Base-by-base conservation (phyloP, 176 grass and related monocot species). In the Cenchrus purpureus region DNA sequence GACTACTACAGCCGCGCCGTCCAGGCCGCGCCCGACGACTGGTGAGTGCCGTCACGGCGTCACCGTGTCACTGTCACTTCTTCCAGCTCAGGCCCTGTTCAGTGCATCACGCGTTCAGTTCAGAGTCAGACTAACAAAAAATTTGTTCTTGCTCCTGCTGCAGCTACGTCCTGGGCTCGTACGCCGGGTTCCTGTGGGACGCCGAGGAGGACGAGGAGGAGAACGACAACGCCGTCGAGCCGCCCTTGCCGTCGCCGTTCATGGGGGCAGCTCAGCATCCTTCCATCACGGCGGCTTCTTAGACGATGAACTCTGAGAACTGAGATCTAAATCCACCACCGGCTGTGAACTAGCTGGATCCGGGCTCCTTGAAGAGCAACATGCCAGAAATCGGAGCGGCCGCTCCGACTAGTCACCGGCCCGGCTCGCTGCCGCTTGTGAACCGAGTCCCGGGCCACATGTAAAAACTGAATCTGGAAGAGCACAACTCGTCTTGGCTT, bases 1-100 rank as follows among this genome's bases (percentile, higher is more conserved):
- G 82, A 45, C 0, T 94, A 94, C 92, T 94, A 83, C 90, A 68
- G 5, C 81, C 87, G 90, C 55, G 89, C 92, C 84, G 53, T 94
- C 66, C 89, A 90, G 76, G 92, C 81, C 59, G 92, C 87, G 34
- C 92, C 92, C 34, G 74, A 90, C 53, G 92, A 94, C 85, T 83
- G 87, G 92, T 94, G 9, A 66, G 74, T 72, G 62, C 1, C 0
- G 37, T 40, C 37, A 40, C 37, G 62, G 0, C 0, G 37, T 40
- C 37, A 40, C 37, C 37, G 37, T 40, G 37, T 40, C 37, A 4
- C 37, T 40, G 6, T 37, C 58, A 8, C 16, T 5, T 65, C 28
- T 50, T 13, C 20, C 50, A 13, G 4, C 20, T 55, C 55, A 25
- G 25, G 25, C 25, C 25, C 25, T 25, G 25, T 25, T 25, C 25